Conservation (phyloP, 2,329 filamentous ascomycete genomes). For the Harringtonia lauricola region DNA sequence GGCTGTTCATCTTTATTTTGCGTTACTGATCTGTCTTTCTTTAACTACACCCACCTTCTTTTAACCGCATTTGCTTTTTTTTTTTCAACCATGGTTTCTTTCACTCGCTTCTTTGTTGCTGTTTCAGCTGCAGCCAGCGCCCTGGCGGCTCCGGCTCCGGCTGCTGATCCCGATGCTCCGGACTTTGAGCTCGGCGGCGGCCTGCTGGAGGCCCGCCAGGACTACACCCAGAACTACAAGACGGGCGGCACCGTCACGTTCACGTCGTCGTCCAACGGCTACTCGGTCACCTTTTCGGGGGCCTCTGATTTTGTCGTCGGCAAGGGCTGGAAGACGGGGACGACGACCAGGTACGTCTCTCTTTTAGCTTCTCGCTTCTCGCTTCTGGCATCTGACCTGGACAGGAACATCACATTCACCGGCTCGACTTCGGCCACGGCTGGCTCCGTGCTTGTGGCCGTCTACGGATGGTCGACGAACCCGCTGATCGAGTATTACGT, state of each 20-base stretch:
- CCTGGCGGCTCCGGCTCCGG: constrained; percentile 13
- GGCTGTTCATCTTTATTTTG: too few species aligned
- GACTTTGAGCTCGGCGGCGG: constrained; percentile 16
- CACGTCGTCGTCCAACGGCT: constrained; percentile 17
- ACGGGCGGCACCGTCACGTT: constrained; percentile 22
- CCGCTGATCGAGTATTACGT: constrained; percentile 14
- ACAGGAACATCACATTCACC: constrained; percentile 19
- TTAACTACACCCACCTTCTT: too few species aligned
- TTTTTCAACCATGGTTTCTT: constrained; percentile 13
- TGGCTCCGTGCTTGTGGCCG: constrained; percentile 17
- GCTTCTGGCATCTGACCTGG: too few species aligned
- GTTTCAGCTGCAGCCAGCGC: constrained; percentile 12
- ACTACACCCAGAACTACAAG: constrained; percentile 30
- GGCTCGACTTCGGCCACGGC: constrained; percentile 13
- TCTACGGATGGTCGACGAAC: constrained; percentile 13
- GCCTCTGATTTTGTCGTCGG: constrained; percentile 43
- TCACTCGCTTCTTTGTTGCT: constrained; percentile 13
- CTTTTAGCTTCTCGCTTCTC: neutral
- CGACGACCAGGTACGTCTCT: constrained; percentile 24
- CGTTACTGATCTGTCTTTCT: too few species aligned
- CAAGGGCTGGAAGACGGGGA: constrained; percentile 45
- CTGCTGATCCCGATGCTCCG: constrained; percentile 9
- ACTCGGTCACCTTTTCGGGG: constrained; percentile 29
- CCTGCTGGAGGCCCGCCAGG: constrained; percentile 15
- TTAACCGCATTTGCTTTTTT: too few species aligned